Evolutionary conservation across 2,329 filamentous ascomycete genomes (phyloP), one percentile per base, ranked within the genome.

Genomic region (Xylaria multiplex): DNA sequence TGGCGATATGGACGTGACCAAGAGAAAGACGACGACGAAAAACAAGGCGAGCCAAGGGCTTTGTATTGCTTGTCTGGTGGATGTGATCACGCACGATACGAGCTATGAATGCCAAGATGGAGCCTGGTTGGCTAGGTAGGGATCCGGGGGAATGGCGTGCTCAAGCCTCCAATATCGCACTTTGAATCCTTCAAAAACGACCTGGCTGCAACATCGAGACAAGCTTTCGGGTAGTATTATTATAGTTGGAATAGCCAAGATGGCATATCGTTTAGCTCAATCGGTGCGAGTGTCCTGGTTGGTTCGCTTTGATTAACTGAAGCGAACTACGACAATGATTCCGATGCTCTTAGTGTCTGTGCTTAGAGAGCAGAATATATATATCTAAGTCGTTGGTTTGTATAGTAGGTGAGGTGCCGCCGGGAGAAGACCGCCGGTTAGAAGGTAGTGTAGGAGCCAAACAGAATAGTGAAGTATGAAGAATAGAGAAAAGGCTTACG

Each of bases 111-210:
- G 62, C 59, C 62, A 62, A 67, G 64, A 63, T 42, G 46, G 56
- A 42, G 53, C 48, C 53, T 69, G 59, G 65, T 70, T 67, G 68
- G 57, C 50, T 57, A 49, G 52, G 49, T 35, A n/a, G 16, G 46
- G 48, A 40, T 57, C 69, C 30, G 42, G 62, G 59, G 62, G 22
- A 56, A n/a, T 68, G 67, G 56, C 67, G 69, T 67, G 63, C 63
- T 71, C 68, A 64, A 67, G 62, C 62, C 65, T 62, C 62, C n/a
- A 59, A 64, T 60, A 59, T 55, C 35, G 37, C 56, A 56, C 48
- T 43, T 57, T n/a, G 58, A 61, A 65, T 64, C 64, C 55, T 67
- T 60, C 55, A 59, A 19, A 49, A 16, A 27, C 53, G 19, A 62
- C n/a, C 19, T 50, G 59, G 62, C 55, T 42, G 42, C 19, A 63